Conservation (phyloP, 2,329 filamentous ascomycete genomes). For the Penicillium sp. region DNA sequence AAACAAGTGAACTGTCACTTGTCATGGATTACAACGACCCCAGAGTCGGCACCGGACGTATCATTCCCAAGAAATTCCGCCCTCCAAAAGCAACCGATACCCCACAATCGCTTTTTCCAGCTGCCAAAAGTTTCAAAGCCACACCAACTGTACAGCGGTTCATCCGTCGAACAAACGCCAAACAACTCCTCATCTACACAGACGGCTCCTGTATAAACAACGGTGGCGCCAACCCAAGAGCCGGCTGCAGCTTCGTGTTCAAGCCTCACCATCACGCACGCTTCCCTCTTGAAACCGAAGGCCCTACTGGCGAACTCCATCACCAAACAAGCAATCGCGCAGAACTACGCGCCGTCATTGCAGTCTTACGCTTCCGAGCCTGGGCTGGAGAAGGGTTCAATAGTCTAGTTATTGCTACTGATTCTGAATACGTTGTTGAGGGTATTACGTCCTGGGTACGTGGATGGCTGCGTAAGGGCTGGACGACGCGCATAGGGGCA, state of each 20-base stretch:
- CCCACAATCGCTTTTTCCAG: conserved; percentile 3
- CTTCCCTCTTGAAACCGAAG: conserved; percentile 43
- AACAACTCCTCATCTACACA: conserved; percentile 40
- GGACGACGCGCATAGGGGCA: conserved; percentile 36
- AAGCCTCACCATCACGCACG: not conserved
- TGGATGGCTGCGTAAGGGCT: conserved; percentile 46
- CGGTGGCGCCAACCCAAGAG: conserved; percentile 36
- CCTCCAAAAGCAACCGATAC: not conserved
- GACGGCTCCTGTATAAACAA: conserved; percentile 48
- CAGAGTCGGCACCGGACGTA: not conserved
- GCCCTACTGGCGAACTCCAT: conserved; percentile 39
- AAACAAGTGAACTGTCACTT: too few relatives aligned
- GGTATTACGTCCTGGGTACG: conserved; percentile 45
- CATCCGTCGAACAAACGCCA: conserved; percentile 28
- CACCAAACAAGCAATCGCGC: conserved; percentile 52
- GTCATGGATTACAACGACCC: not conserved
- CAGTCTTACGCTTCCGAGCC: conserved; percentile 44
- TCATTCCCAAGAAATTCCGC: not conserved
- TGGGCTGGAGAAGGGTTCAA: conserved; percentile 46
- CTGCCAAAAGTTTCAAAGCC: not conserved
- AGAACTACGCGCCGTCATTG: conserved; percentile 53
- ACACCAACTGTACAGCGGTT: conserved; percentile 1
- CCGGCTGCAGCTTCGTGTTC: conserved; percentile 41
- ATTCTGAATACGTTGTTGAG: conserved; percentile 50
- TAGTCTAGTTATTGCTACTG: conserved; percentile 51